Conservation (phyloP, 2,329 filamentous ascomycete genomes). For the Pyrenophora graminea region DNA sequence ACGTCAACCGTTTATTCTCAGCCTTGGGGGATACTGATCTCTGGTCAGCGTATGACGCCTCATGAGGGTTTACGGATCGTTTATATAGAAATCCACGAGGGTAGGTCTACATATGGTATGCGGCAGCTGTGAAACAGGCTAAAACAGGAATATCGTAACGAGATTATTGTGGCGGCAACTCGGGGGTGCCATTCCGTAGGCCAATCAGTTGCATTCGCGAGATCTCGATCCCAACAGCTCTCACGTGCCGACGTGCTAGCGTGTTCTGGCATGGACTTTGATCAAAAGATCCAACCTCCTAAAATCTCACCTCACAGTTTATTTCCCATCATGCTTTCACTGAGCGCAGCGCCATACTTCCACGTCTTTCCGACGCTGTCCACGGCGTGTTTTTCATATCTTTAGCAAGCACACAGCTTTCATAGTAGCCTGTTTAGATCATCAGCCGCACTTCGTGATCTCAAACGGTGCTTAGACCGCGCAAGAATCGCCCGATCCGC, state of each 20-base stretch:
- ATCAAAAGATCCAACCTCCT: not conserved
- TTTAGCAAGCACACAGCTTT: not conserved
- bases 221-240: not conserved
- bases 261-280: not conserved
- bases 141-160: conserved; percentile 5
- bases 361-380: too few relatives aligned
- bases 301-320: not conserved
- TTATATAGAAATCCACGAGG: not conserved
- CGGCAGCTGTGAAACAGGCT: not conserved
- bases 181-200: not conserved
- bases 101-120: not conserved
- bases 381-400: not conserved
- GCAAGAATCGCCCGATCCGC: too few relatives aligned
- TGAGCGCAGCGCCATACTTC: not conserved
- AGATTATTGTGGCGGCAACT: conserved; percentile 1
- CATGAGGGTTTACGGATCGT: not conserved
- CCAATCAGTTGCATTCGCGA: not conserved
- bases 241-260: conserved; percentile 4
- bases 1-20: not conserved
- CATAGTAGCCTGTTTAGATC: too few relatives aligned
- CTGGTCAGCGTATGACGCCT: not conserved
- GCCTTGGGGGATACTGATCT: not conserved
- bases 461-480: too few relatives aligned
- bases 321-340: not conserved
- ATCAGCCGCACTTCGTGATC: too few relatives aligned